Base-by-base conservation (phyloP, 805 yeast genomes). In the Saccharomyces mikatae region DNA sequence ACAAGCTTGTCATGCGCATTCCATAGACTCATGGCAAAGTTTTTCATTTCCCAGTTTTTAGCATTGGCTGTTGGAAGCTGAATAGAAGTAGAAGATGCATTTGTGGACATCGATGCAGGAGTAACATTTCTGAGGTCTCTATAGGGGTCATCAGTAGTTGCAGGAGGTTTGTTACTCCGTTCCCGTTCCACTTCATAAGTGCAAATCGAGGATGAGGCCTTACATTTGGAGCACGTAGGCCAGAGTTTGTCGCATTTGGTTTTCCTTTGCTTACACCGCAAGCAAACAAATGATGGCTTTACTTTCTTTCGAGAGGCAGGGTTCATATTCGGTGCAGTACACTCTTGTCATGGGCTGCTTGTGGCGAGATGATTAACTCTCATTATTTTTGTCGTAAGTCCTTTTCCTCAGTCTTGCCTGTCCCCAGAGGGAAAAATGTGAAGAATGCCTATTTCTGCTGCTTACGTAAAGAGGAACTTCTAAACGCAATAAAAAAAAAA, bases 171-270 rank as follows among this genome's bases (percentile, higher is more conserved):
- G 44, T n/a, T 36, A 17, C 5, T 36, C 10, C 24, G 22, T 17
- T 24, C 44, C 17, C 13, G 44, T 36, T 41, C 30, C 13, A 30
- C 46, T 21, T 56, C 60, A 29, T 63, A 63, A 6, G 49, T 30
- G 46, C 67, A 63, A 17, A 52, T 41, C 17, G 46, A 50, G 2
- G 44, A 22, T 9, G 51, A 49, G 14, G 53, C 55, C 29, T 27
- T 47, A 41, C 67, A 63, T 41, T 61, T 47, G 4, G 56, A 48
- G 53, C 67, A 63, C 24, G 21, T 21, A 3, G 67, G 67, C 30
- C 63, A 49, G 17, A 21, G 28, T 53, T 62, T 63, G 46, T 61
- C 65, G 54, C 67, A 63, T 53, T 58, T 62, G 2, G 56, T 28
- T 44, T 62, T 62, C 24, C 57, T 53, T 9, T 48, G 49, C 22